Base-by-base conservation (phyloP, 2,329 filamentous ascomycete species). In the Orbilia ellipsospora region DNA sequence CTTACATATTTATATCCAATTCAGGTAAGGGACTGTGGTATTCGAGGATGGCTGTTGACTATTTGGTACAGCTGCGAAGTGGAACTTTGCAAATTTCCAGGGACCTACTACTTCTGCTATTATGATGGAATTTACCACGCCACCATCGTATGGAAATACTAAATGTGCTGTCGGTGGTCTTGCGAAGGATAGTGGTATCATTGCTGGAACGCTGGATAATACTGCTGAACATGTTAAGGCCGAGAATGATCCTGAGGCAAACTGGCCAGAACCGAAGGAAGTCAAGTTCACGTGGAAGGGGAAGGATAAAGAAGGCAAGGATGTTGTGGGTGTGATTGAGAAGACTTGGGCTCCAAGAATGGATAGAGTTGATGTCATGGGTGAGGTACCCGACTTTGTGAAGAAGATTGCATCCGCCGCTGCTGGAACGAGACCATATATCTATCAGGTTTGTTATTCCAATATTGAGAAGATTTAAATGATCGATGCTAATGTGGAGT, bases 51-150 rank as follows among this genome's bases (percentile, higher is more conserved):
- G 23, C 23, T 44, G 8, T 15, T 18, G 20, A 48, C 28, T 42
- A 8, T 18, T n/a, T n/a, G 10, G n/a, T 36, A 23, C 78, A 88
- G 89, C 94, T 77, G 89, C 92, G 31, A 89, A 88, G 77, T 99
- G 95, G 95, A 97, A 95, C 84, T 99, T 97, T 85, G 87, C 88
- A 83, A 89, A 94, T 84, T 97, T 97, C 85, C 94, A 98, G 82
- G 90, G 92, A 13, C 90, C 93, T 20, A 92, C 86, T 18, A 91
- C 93, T 84, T 95, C 94, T 28, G 94, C 94, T 28, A 84, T 96
- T 78, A 86, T 98, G 85, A 99, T 99, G 95, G 92, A 98, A 83
- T 99, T 90, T 83, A 96, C 89, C 44, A 99, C 95, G 0, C 96
- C 95, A 28, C 89, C 92, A 2, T 97, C 94, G 3, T 99, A 99